Evolutionary conservation across 2,329 filamentous ascomycete genomes (phyloP), one percentile per base, ranked within the genome.

Genomic region (Esteya vermicola): DNA sequence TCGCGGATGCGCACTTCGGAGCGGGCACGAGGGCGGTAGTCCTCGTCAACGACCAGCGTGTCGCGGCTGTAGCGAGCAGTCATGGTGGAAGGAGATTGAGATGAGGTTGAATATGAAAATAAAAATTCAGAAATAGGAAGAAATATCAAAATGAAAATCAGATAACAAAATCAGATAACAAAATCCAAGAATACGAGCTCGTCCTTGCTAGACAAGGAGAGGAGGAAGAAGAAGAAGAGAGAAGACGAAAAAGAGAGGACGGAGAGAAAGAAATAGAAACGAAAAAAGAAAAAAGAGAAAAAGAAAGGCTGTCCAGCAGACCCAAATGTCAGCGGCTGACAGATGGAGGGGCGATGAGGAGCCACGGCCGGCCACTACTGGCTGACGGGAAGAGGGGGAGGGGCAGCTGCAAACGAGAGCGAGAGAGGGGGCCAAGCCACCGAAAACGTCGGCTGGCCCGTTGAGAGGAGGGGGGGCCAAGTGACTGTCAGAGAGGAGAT

Each of bases 1-100:
- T 66, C 55, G 40, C 59, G 60, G 36, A 67, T 56, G 32, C 43
- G 48, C 30, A 49, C 43, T 10, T 49, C 48, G 18, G 43, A 34
- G 3, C 19, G 33, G 22, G 18, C 21, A n/a, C n/a, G n/a, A n/a
- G n/a, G n/a, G n/a, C n/a, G 38, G 16, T 33, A 21, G 12, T 41
- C 34, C 16, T 48, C 46, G 33, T 48, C 43, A 28, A 33, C 21
- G 35, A 31, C n/a, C 14, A 39, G 20, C 26, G 37, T 36, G 19
- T 46, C 42, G 9, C 43, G 41, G 36, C 36, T 40, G 16, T 38
- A 34, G 32, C 40, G 46, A 26, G 28, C 23, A 9, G 43, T 20
- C 46, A 48, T 48, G 31, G 8, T 27, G 36, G 19, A 23, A n/a
- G 22, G 27, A 26, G 14, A n/a, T 18, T n/a, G 14, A 20, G 18